These are phyloP conservation scores for Acorus gramineus DNA, from an alignment of 106 monocot genomes.

Conservation along the genomic window DNA sequence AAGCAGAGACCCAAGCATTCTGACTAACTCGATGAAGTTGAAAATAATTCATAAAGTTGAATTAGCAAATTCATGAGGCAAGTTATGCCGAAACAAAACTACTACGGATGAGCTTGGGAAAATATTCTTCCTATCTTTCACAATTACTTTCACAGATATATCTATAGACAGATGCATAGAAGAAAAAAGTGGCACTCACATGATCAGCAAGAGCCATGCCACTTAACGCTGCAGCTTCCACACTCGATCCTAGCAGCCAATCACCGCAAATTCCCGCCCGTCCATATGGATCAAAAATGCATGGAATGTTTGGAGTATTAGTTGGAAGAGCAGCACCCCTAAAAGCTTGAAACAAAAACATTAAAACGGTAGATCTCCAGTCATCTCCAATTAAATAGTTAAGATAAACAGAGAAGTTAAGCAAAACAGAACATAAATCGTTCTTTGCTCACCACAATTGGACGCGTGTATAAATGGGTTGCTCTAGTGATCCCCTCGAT, in stretches of 20 bases:
- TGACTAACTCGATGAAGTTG: too few relatives aligned
- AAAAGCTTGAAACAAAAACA: neutral
- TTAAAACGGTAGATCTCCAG: neutral
- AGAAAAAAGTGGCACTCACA: conserved; percentile 29
- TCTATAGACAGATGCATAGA: neutral
- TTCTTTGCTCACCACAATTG: conserved; percentile 54
- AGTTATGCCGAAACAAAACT: too few relatives aligned
- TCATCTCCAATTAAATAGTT: neutral
- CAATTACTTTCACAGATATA: neutral
- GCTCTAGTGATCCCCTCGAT: conserved; percentile 42
- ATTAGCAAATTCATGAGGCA: too few relatives aligned
- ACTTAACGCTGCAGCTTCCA: conserved; percentile 87
- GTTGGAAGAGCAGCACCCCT: conserved; percentile 93
- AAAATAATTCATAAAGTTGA: too few relatives aligned
- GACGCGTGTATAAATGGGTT: conserved; percentile 68
- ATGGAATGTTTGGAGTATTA: conserved; percentile 63
- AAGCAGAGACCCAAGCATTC: too few relatives aligned
- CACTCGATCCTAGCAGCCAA: conserved; percentile 88
- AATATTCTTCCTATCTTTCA: too few relatives aligned
- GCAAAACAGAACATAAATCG: neutral
- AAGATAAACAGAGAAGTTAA: neutral
- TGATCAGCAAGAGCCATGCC: conserved; percentile 80
- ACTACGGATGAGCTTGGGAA: too few relatives aligned
- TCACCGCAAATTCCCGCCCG: conserved; percentile 98
- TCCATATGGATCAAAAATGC: conserved; percentile 82